These are phyloP conservation scores for Pyrenochaeta sp. DNA, from an alignment of 2,329 filamentous ascomycete species.

Conservation along the genomic window DNA sequence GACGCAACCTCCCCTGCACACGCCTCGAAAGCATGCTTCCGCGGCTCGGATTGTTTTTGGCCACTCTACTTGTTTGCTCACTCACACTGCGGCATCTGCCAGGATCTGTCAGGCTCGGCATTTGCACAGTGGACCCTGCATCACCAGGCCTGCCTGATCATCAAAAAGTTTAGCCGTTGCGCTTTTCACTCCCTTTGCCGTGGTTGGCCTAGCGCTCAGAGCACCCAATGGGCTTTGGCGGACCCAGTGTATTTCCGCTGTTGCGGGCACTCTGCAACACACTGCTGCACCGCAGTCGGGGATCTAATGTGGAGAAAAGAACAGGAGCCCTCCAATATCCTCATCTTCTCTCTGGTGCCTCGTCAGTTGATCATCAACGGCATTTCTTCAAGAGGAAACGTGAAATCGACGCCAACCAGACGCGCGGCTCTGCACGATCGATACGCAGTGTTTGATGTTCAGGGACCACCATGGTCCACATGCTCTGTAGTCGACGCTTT, in stretches of 20 bases:
- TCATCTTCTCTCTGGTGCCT: conserved; percentile 14
- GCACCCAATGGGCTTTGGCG: conserved; percentile 19
- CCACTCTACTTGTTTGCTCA: not conserved
- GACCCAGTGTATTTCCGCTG: conserved; percentile 26
- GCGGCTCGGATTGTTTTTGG: not conserved
- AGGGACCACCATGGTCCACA: conserved; percentile 13
- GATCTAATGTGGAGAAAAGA: conserved; percentile 16
- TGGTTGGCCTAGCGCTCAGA: conserved; percentile 19
- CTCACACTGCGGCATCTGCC: not conserved
- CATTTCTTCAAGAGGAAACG: conserved; percentile 26
- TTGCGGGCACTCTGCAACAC: conserved; percentile 9
- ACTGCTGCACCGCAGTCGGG: not conserved
- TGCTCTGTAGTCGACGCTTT: conserved; percentile 1
- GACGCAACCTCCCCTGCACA: not conserved
- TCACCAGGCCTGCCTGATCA: conserved; percentile 19
- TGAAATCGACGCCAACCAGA: conserved; percentile 25
- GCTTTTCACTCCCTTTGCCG: conserved; percentile 6
- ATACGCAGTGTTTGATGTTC: conserved; percentile 9
- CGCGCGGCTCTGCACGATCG: conserved; percentile 29
- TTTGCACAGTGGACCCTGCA: conserved; percentile 31
- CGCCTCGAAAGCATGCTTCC: conserved; percentile 1
- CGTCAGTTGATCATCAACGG: conserved; percentile 32
- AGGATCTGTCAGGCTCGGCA: conserved; percentile 14
- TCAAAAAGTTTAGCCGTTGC: conserved; percentile 30
- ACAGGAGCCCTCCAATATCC: conserved; percentile 4